These are phyloP conservation scores for Penicillium cataractarum DNA, from an alignment of 495 filamentous ascomycete species.

Conservation along the genomic window DNA sequence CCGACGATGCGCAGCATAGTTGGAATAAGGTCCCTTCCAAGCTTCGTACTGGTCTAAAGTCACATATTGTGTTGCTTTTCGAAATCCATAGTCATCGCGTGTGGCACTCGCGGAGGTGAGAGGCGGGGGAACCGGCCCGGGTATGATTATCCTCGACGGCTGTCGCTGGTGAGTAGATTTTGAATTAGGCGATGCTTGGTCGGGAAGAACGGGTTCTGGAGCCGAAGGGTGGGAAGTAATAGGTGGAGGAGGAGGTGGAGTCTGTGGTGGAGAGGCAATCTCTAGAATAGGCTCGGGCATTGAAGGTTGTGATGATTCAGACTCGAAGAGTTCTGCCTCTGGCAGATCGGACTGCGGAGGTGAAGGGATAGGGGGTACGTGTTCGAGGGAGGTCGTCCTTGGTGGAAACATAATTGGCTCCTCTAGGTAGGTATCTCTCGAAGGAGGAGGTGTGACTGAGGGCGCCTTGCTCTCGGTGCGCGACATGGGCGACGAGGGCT, in stretches of 20 bases:
- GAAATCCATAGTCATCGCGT: slow-evolving; percentile 90
- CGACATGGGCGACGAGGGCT: slow-evolving; percentile 41
- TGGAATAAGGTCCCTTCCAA: slow-evolving; percentile 74
- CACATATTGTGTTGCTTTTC: slow-evolving; percentile 82
- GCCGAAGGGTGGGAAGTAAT: slow-evolving; percentile 7
- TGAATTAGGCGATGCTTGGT: slow-evolving; percentile 9
- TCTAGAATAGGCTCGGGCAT: slow-evolving; percentile 13
- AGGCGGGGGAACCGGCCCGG: slow-evolving; percentile 46
- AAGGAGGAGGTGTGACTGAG: slow-evolving; percentile 36
- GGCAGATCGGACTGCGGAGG: slow-evolving; percentile 20
- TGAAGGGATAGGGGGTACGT: slow-evolving; percentile 31
- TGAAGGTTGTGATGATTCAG: slow-evolving; percentile 6
- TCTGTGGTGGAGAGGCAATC: slow-evolving; percentile 11
- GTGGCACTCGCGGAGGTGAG: slow-evolving; percentile 35
- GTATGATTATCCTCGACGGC: slow-evolving; percentile 46
- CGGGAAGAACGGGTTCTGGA: slow-evolving; percentile 5
- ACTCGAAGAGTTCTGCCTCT: slow-evolving; percentile 11
- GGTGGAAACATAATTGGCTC: slow-evolving; percentile 23
- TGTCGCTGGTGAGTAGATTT: slow-evolving; percentile 26
- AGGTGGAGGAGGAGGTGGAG: slow-evolving; percentile 5
- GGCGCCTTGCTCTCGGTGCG: slow-evolving; percentile 35
- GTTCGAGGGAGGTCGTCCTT: slow-evolving; percentile 26
- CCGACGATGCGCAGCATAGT: slow-evolving; percentile 67
- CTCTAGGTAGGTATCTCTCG: slow-evolving; percentile 34
- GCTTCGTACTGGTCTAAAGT: slow-evolving; percentile 75